phyloP scores from a whole-genome alignment of 352 stramenopile genomes.

The Pythium volutum region DNA sequence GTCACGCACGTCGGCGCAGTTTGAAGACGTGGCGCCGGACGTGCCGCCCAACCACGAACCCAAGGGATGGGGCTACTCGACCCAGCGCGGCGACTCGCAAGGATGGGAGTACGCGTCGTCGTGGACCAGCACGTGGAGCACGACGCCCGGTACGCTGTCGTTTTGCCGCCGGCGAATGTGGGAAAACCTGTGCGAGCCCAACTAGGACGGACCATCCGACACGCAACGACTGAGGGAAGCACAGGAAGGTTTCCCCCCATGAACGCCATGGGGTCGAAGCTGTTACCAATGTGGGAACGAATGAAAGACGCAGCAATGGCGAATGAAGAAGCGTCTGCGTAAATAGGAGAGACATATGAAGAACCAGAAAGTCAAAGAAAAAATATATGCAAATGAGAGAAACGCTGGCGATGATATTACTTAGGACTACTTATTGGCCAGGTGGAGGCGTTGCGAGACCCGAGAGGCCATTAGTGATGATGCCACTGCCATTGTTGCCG shows the following conservation, averaged over 20 bases:
- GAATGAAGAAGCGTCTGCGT: neutral
- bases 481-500: neutral
- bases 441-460: constrained; percentile 5
- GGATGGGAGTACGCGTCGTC: constrained; percentile 69
- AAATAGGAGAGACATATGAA: neutral
- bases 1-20: constrained; percentile 54
- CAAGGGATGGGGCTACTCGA: constrained; percentile 65
- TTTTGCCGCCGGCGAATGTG: constrained; percentile 64
- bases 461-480: neutral
- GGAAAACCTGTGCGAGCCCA: constrained; percentile 58
- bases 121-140: constrained; percentile 60
- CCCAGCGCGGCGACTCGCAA: constrained; percentile 58
- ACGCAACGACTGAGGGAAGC: no score
- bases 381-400: constrained; percentile 2
- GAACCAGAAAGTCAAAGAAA: neutral
- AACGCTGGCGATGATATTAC: neutral
- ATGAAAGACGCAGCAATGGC: neutral
- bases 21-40: constrained; percentile 59
- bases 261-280: neutral
- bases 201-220: no score
- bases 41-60: constrained; percentile 48
- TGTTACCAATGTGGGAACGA: neutral
- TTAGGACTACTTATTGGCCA: neutral
- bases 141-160: constrained; percentile 20
- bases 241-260: no score